phyloP scores from a whole-genome alignment of 306 rosid species.

The Quercus glauca region DNA sequence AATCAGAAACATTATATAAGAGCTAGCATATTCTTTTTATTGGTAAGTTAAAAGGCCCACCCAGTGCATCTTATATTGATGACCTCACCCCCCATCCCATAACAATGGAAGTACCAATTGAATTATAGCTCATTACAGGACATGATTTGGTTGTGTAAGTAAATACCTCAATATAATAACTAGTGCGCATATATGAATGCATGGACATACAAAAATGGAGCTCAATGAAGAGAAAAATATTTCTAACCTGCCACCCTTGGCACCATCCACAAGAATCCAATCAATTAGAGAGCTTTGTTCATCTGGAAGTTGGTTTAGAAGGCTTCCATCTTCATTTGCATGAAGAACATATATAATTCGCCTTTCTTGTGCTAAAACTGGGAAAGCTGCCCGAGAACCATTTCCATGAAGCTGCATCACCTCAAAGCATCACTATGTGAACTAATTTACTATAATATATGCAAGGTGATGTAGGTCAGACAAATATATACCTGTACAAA shows the following conservation, averaged over 20 bases:
- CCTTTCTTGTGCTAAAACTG: constrained; percentile 41
- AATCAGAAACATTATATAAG: background rate
- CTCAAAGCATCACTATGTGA: constrained; percentile 16
- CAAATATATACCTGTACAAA: constrained; percentile 60
- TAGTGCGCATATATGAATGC: background rate
- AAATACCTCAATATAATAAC: background rate
- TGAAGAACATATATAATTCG: constrained; percentile 84
- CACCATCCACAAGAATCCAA: constrained; percentile 84
- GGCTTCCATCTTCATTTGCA: constrained; percentile 69
- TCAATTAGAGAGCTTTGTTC: constrained; percentile 72
- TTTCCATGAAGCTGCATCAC: constrained; percentile 85
- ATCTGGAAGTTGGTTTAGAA: constrained; percentile 55
- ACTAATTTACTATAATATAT: constrained; percentile 4
- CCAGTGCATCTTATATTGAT: no score
- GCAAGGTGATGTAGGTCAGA: background rate
- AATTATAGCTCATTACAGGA: background rate
- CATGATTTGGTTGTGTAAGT: background rate
- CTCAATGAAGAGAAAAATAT: constrained; percentile 11
- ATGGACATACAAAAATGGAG: background rate
- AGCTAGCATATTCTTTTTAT: background rate
- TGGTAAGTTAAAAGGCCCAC: no score
- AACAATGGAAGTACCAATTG: no score
- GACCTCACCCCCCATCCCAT: no score
- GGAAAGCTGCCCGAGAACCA: constrained; percentile 67
- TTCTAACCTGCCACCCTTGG: constrained; percentile 79